phyloP scores from a whole-genome alignment of 495 filamentous ascomycete genomes.

The Penicillium lividum region DNA sequence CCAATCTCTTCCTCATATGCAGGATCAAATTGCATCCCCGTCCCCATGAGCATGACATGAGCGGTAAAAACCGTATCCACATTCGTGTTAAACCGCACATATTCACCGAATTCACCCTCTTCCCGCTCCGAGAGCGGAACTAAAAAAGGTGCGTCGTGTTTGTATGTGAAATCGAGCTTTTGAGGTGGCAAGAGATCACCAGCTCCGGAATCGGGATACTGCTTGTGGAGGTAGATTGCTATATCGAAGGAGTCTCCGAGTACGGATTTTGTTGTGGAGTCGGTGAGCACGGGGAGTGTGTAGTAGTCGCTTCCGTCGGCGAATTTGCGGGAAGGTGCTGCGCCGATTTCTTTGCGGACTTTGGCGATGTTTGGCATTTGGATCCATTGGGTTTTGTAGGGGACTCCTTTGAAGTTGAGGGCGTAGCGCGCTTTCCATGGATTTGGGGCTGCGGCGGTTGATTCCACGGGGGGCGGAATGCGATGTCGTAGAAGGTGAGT shows the following conservation, averaged over 20 bases:
- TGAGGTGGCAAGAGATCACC: constrained; percentile 45
- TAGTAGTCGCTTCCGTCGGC: constrained; percentile 57
- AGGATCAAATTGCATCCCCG: constrained; percentile 47
- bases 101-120: constrained; percentile 22
- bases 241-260: constrained; percentile 68
- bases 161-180: constrained; percentile 28
- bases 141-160: constrained; percentile 7
- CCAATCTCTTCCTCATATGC: constrained; percentile 38
- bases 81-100: constrained; percentile 45
- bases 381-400: constrained; percentile 57
- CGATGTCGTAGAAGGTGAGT: constrained; percentile 61
- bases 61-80: constrained; percentile 53
- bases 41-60: constrained; percentile 33
- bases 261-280: constrained; percentile 37
- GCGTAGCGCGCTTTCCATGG: constrained; percentile 62
- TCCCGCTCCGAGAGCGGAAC: constrained; percentile 32
- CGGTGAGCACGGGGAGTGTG: constrained; percentile 60
- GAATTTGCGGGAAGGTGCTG: constrained; percentile 52
- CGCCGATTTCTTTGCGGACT: constrained; percentile 44
- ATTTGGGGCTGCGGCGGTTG: constrained; percentile 45
- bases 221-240: constrained; percentile 55
- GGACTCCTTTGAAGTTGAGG: constrained; percentile 62
- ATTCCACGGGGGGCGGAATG: constrained; percentile 40
- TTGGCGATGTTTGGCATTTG: constrained; percentile 48
- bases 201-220: constrained; percentile 46